Evolutionary conservation across 1,139 yeast species (phyloP), one percentile per base, ranked within the genome.

Genomic region (Saccharomycopsis phalli): DNA sequence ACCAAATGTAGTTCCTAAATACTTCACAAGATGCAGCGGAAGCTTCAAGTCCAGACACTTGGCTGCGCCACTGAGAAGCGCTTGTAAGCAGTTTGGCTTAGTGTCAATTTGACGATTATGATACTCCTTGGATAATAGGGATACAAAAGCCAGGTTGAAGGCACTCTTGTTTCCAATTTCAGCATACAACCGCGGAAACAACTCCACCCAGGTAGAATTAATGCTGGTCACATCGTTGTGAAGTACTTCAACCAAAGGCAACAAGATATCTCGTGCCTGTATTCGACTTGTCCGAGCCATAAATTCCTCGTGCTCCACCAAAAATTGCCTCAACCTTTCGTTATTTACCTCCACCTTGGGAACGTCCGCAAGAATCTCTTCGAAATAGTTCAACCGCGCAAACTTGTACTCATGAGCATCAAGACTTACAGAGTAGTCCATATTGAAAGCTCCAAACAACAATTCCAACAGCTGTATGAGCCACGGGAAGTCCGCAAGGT

Each of bases 21-120:
- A 87, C 56, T 88, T 94, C 35, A 88, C 79, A 28, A 94, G 71
- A 59, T 88, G 95, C 3, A 98, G 97, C 4, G 99, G 97, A 13
- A 86, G 59, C 51, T 81, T 88, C 8, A 87, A 63, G 19, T 74
- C 81, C n/a, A 77, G 76, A 48, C 93, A 79, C 46, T 71, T 66
- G 3, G 88, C 77, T 21, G 86, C 72, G 33, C 94, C 95, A 50
- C 81, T 94, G 36, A 93, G 62, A 47, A 93, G 61, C 1, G 94
- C 78, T 49, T 82, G 87, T 7, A 93, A 73, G 2, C 87, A 94
- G 56, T 93, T 93, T 1, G 94, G 94, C 44, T 93, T 74, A 47
- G 77, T 71, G 47, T 86, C 94, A 36, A 81, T 76, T 62, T 91
- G 98, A 42, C 96, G 74, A 17, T 79, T 75, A 54, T 88, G 97